These are phyloP conservation scores for Fremontodendron californicum DNA, from an alignment of 345 rosid species.

Conservation along the genomic window DNA sequence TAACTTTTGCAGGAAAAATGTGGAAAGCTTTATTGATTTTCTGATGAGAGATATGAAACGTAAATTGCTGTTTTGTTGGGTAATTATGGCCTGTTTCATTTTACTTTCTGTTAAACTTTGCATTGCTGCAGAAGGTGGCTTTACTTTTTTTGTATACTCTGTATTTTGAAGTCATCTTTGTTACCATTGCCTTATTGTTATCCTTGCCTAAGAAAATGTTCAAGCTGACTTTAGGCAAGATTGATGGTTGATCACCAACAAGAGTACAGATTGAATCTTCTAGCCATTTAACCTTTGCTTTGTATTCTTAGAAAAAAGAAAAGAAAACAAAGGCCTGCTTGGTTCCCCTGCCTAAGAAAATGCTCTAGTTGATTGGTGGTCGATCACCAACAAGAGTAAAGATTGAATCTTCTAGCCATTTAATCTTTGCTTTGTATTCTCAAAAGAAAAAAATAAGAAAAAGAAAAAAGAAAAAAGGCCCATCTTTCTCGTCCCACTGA, in stretches of 20 bases:
- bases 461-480: not conserved
- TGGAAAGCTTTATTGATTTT: slow-evolving; percentile 50
- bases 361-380: not conserved
- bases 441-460: too few species aligned
- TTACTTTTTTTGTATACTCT: not conserved
- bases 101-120: not conserved
- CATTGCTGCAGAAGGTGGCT: not conserved
- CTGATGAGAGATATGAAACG: slow-evolving; percentile 74
- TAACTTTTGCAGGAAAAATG: slow-evolving; percentile 47
- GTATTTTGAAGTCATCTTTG: not conserved
- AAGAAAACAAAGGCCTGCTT: not conserved
- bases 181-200: not conserved
- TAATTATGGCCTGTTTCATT: slow-evolving; percentile 26
- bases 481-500: not conserved
- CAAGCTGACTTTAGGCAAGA: not conserved
- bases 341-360: not conserved
- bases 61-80: slow-evolving; percentile 85
- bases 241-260: not conserved
- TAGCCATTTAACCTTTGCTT: not conserved
- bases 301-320: not conserved
- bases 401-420: not conserved
- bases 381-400: not conserved
- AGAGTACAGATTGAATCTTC: not conserved
- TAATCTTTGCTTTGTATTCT: not conserved
- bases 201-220: not conserved